Percentiles rank a stretch among this genome's conserved stretches.
These are phyloP conservation scores for Amesomyces nigricolor DNA, from an alignment of 2,329 filamentous ascomycete genomes.

Conservation along the genomic window DNA sequence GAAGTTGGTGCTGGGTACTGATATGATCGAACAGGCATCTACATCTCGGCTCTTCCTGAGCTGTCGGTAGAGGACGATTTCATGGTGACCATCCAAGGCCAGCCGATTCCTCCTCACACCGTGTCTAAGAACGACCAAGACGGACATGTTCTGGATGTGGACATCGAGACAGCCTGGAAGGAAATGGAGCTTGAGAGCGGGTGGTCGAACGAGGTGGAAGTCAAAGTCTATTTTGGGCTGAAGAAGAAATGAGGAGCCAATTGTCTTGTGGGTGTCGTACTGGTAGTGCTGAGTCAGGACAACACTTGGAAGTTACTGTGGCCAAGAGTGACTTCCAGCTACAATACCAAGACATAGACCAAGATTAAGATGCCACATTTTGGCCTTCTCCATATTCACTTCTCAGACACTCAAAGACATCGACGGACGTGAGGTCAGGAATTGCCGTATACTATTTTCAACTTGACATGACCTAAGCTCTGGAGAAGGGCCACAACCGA, in stretches of 20 bases:
- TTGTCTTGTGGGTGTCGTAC: too few relatives aligned
- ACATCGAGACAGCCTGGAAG: slow-evolving; percentile 71
- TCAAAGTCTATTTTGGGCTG: slow-evolving; percentile 55
- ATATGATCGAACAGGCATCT: slow-evolving; percentile 52
- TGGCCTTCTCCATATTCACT: too few relatives aligned
- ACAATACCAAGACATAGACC: too few relatives aligned
- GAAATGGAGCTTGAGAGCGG: slow-evolving; percentile 63
- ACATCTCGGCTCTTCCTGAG: slow-evolving; percentile 62
- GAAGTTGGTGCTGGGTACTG: background rate
- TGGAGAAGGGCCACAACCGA: too few relatives aligned
- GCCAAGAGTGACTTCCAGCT: too few relatives aligned
- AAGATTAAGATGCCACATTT: too few relatives aligned
- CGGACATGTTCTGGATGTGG: slow-evolving; percentile 64
- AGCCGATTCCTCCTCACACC: slow-evolving; percentile 60
- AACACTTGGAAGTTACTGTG: too few relatives aligned
- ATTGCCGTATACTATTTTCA: too few relatives aligned
- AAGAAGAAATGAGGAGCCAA: slow-evolving; percentile 24
- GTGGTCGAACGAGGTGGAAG: slow-evolving; percentile 74
- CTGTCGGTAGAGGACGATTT: slow-evolving; percentile 60
- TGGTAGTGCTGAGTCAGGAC: too few relatives aligned
- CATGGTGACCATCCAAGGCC: slow-evolving; percentile 68
- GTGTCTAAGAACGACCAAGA: slow-evolving; percentile 53
- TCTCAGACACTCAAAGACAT: too few relatives aligned
- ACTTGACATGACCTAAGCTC: too few relatives aligned
- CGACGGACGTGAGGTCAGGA: too few relatives aligned